phyloP scores from a whole-genome alignment of 257 asterid species.

The Solanum etuberosum region DNA sequence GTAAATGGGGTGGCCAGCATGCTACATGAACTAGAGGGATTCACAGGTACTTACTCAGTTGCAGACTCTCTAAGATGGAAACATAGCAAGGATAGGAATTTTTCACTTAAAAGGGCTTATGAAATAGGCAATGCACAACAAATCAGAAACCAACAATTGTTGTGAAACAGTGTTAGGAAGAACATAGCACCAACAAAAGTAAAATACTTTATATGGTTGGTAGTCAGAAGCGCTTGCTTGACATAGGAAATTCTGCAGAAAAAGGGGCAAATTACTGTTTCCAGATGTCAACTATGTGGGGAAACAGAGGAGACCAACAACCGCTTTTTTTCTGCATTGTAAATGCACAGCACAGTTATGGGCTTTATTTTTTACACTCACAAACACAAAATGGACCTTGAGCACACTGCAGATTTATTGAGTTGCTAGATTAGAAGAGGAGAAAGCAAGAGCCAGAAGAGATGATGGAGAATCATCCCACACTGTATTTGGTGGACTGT shows the following conservation, averaged over 20 bases:
- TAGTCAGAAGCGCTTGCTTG: background rate
- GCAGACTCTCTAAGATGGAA: background rate
- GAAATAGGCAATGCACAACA: background rate
- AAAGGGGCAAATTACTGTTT: background rate
- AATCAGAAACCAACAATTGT: background rate
- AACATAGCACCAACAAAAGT: background rate
- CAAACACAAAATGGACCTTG: background rate
- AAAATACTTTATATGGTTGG: background rate
- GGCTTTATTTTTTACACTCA: background rate
- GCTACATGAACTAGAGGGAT: background rate
- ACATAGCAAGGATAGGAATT: background rate
- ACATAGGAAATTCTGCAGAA: background rate
- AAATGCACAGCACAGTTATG: background rate
- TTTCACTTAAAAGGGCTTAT: background rate
- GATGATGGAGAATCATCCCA: background rate
- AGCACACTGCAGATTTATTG: background rate
- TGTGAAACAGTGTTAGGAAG: background rate
- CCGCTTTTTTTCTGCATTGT: background rate
- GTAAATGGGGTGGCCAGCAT: background rate
- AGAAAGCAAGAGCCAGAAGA: background rate
- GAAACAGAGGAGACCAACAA: background rate
- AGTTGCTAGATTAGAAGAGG: background rate
- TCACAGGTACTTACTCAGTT: background rate
- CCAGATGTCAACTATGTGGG: background rate
- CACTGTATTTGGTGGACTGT: background rate